Conservation (phyloP, 164 flowering plant species). For the Macadamia tetraphylla region DNA sequence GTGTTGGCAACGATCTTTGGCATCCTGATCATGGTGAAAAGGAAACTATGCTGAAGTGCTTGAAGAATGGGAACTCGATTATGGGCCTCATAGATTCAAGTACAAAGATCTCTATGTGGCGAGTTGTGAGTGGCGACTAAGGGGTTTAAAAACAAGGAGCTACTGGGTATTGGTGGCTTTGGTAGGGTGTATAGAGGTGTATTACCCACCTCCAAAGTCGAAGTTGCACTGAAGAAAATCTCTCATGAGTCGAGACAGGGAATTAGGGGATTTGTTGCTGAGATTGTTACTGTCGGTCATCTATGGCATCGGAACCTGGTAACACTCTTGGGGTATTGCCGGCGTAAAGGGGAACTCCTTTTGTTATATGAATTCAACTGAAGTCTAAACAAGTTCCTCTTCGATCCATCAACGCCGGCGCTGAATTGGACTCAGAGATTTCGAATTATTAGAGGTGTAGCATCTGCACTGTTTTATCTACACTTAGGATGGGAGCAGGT, state of each 20-base stretch:
- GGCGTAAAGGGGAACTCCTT: not conserved
- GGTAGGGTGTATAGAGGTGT: conserved; percentile 49
- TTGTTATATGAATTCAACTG: no score
- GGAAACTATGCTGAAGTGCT: no score
- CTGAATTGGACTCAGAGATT: no score
- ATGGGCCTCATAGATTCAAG: conserved; percentile 20
- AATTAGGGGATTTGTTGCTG: no score
- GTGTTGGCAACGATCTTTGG: no score
- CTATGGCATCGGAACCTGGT: conserved; percentile 51
- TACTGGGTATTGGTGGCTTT: conserved; percentile 46
- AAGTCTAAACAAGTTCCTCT: no score
- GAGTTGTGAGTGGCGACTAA: conserved; percentile 11
- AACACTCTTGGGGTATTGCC: conserved; percentile 40
- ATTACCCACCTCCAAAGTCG: conserved; percentile 21
- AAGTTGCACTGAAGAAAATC: conserved; percentile 21
- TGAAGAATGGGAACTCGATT: no score
- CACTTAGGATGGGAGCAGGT: conserved; percentile 39
- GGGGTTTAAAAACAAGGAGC: conserved; percentile 35
- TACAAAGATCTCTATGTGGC: conserved; percentile 38
- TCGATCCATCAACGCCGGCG: no score
- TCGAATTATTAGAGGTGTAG: conserved; percentile 7
- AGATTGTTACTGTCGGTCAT: conserved; percentile 20
- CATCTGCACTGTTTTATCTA: conserved; percentile 26
- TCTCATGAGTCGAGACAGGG: conserved; percentile 26
- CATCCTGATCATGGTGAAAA: no score